Evolutionary conservation across 768 basidiomycete genomes (phyloP), one percentile per base, ranked within the genome.

Genomic region (Termitomyces bulborhizus): DNA sequence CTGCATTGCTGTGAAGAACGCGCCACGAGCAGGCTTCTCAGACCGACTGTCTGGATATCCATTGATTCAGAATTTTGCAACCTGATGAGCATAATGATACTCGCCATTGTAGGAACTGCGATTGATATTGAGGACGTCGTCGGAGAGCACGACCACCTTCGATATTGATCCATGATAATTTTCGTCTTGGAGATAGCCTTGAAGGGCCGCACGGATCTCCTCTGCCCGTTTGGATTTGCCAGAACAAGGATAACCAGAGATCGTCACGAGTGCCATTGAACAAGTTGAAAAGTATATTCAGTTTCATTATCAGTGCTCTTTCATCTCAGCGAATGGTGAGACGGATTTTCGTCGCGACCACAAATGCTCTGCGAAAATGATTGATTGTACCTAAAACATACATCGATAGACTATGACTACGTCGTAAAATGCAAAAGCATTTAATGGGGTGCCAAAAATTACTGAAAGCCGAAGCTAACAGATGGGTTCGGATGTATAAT

Each of bases 401-500:
- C 1, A 16, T 16, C 15, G 21, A n/a, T n/a, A n/a, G n/a, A n/a
- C n/a, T 16, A 37, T 16, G 27, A 37, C 11, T 42, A 24, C 6
- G 9, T 32, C 8, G 27, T n/a, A 4, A 31, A 31, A 54, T 56
- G 59, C 54, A 57, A 54, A 32, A 60, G 56, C 52, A 55, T 49
- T 56, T 50, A 7, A 40, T 21, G 53, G 54, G 51, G 59, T 83
- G 81, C 82, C 89, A 91, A 92, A 91, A 91, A 90, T 91, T 90
- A 85, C 87, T 85, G 81, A 75, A 79, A 80, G 85, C 86, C 85
- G 76, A 88, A 90, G 86, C 86, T 78, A 69, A 83, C 81, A 86
- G 88, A 90, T 86, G 88, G 71, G 87, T 90, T 89, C 87, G 89
- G 89, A 91, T 91, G 88, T 88, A 80, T 90, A 90, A 88, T 91